These are phyloP conservation scores for Toxoplasma gondii DNA, from an alignment of 169 alveolate species.

Conservation along the genomic window DNA sequence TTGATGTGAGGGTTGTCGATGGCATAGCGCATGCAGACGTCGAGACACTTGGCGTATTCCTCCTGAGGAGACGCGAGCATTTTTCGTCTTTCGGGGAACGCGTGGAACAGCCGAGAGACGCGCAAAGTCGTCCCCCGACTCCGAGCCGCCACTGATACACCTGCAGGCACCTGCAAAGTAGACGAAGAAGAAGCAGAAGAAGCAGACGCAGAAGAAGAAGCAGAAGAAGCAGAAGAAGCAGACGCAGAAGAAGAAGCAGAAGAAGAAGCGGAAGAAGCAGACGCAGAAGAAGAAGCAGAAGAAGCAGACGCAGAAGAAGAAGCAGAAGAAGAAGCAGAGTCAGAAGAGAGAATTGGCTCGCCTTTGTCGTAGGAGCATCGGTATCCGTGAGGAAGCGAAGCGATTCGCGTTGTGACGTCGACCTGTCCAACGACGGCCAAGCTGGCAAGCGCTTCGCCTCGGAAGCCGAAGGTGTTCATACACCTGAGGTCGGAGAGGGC, in stretches of 20 bases:
- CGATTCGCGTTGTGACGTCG: slow-evolving; percentile 89
- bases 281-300: neutral
- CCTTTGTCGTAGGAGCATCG: slow-evolving; percentile 86
- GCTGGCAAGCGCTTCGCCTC: slow-evolving; percentile 99
- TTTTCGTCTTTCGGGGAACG: slow-evolving; percentile 78
- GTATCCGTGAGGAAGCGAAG: slow-evolving; percentile 75
- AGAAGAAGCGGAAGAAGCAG: neutral
- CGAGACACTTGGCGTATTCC: slow-evolving; percentile 88
- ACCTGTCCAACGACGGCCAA: slow-evolving; percentile 93
- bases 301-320: neutral
- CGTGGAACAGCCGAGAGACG: slow-evolving; percentile 87
- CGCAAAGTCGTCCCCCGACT: slow-evolving; percentile 85
- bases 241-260: no score
- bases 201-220: neutral
- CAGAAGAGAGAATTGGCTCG: slow-evolving; percentile 70
- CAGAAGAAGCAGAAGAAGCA: no score
- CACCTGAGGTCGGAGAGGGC: slow-evolving; percentile 85
- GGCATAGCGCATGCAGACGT: slow-evolving; percentile 91
- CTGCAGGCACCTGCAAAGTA: neutral
- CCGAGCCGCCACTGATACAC: slow-evolving; percentile 38
- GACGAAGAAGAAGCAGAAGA: neutral
- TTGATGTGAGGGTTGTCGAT: slow-evolving; percentile 90
- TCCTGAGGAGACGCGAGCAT: slow-evolving; percentile 61
- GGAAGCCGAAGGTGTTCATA: slow-evolving; percentile 94
- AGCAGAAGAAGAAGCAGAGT: no score